These are phyloP conservation scores for Boletus sp. DNA, from an alignment of 768 basidiomycete genomes.

Conservation along the genomic window DNA sequence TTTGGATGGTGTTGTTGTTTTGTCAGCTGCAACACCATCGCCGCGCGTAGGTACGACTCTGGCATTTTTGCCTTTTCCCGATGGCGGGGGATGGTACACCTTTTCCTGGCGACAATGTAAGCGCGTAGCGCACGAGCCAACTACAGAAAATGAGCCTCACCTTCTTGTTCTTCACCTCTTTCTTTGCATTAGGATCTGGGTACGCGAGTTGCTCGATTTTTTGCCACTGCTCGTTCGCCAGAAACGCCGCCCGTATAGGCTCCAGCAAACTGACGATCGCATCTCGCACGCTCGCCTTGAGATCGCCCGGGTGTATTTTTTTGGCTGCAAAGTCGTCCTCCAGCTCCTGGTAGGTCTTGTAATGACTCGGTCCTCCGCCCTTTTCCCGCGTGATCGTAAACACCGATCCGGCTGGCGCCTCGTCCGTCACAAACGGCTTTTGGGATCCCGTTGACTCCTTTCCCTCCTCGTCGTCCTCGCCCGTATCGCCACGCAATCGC, in stretches of 20 bases:
- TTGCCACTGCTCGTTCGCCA: constrained; percentile 79
- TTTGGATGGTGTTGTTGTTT: too few relatives aligned
- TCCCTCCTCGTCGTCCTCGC: constrained; percentile 40
- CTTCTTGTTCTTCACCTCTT: constrained; percentile 67
- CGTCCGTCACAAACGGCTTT: constrained; percentile 60
- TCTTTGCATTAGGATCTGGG: constrained; percentile 68
- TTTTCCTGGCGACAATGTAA: constrained; percentile 51
- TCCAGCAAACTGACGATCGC: constrained; percentile 73
- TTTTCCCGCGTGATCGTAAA: constrained; percentile 77
- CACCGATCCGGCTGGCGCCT: constrained; percentile 78
- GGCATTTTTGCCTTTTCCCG: constrained; percentile 67
- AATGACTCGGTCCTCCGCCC: constrained; percentile 75
- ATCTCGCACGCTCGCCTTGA: constrained; percentile 76
- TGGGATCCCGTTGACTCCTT: constrained; percentile 51
- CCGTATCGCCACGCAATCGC: constrained; percentile 44
- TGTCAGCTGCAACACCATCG: too few relatives aligned
- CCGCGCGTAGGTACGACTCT: constrained; percentile 6
- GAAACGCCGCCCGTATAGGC: constrained; percentile 79
- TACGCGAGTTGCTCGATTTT: constrained; percentile 77
- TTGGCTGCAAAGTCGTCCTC: constrained; percentile 73
- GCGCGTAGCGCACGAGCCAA: background rate
- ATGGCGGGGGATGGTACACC: constrained; percentile 81
- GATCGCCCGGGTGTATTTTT: constrained; percentile 84
- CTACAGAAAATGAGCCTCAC: background rate
- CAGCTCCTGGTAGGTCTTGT: constrained; percentile 60